These are phyloP conservation scores for Lactarius pseudohatsudake DNA, from an alignment of 768 basidiomycete species.

Conservation along the genomic window DNA sequence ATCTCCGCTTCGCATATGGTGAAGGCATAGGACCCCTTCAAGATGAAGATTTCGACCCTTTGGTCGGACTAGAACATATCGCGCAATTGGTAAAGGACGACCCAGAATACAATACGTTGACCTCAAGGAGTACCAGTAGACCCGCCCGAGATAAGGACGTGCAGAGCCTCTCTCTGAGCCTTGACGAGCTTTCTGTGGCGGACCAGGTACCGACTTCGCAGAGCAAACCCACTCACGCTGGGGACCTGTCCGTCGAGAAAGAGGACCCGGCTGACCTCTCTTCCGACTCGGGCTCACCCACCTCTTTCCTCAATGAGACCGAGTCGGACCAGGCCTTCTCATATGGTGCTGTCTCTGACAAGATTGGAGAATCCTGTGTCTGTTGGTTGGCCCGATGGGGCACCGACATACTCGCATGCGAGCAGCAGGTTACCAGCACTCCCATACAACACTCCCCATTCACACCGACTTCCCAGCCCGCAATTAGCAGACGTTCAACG, in stretches of 20 bases:
- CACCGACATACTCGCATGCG: slow-evolving; percentile 67
- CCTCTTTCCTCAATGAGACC: slow-evolving; percentile 32
- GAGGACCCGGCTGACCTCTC: slow-evolving; percentile 31
- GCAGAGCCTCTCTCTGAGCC: slow-evolving; percentile 10
- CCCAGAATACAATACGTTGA: slow-evolving; percentile 6
- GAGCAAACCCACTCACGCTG: neutral
- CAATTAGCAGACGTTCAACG: slow-evolving; percentile 22
- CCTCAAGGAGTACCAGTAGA: slow-evolving; percentile 2
- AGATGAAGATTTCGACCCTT: slow-evolving; percentile 52
- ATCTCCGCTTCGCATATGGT: slow-evolving; percentile 82
- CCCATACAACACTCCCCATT: slow-evolving; percentile 11
- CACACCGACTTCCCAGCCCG: slow-evolving; percentile 8
- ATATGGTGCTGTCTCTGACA: slow-evolving; percentile 88
- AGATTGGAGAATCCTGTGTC: slow-evolving; percentile 85
- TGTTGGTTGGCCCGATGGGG: slow-evolving; percentile 92
- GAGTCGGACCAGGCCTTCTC: slow-evolving; percentile 48
- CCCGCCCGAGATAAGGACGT: slow-evolving; percentile 7
- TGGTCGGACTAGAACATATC: slow-evolving; percentile 68
- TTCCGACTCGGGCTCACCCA: slow-evolving; percentile 29
- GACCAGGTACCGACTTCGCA: slow-evolving; percentile 3
- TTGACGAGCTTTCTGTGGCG: slow-evolving; percentile 15
- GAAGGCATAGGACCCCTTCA: slow-evolving; percentile 51
- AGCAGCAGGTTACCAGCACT: slow-evolving; percentile 42
- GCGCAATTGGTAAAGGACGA: slow-evolving; percentile 51
- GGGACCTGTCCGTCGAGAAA: slow-evolving; percentile 27